Evolutionary conservation across 2,329 filamentous ascomycete species (phyloP).

Genomic region (Colletotrichum aenigma): DNA sequence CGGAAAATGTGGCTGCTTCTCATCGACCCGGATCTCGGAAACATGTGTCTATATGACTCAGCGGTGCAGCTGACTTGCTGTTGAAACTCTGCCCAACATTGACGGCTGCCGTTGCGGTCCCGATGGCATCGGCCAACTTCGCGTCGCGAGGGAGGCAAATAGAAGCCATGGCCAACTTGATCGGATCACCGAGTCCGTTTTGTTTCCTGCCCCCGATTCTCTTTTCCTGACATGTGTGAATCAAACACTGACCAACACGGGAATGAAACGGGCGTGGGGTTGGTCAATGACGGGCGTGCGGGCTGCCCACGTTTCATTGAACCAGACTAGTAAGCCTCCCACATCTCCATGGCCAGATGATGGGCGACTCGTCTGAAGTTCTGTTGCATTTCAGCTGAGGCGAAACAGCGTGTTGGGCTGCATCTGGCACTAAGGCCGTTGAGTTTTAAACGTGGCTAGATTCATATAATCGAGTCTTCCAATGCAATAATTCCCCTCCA

Average conservation of each 20-base stretch:
- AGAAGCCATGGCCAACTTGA: not conserved
- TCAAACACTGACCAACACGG: not conserved
- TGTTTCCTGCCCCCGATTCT: not conserved
- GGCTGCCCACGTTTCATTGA: constrained; percentile 4
- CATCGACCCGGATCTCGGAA: not conserved
- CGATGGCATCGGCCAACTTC: not conserved
- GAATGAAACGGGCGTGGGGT: not conserved
- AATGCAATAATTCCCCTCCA: not conserved
- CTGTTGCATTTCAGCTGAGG: not conserved
- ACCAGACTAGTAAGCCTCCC: not conserved
- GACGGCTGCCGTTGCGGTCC: not conserved
- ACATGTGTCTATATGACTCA: not conserved
- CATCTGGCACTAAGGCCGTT: not conserved
- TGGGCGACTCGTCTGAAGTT: not conserved
- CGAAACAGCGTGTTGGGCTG: not conserved
- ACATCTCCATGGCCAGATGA: not conserved
- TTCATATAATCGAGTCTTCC: not conserved
- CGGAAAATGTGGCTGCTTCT: not conserved
- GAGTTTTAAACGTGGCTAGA: not conserved
- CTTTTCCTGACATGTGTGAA: not conserved
- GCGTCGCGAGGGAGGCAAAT: not conserved
- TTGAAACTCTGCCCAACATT: not conserved
- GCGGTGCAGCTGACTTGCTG: not conserved
- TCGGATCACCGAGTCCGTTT: not conserved
- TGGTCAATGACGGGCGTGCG: not conserved